Conservation (phyloP, 805 yeast species). For the Cyberlindnera americana region DNA sequence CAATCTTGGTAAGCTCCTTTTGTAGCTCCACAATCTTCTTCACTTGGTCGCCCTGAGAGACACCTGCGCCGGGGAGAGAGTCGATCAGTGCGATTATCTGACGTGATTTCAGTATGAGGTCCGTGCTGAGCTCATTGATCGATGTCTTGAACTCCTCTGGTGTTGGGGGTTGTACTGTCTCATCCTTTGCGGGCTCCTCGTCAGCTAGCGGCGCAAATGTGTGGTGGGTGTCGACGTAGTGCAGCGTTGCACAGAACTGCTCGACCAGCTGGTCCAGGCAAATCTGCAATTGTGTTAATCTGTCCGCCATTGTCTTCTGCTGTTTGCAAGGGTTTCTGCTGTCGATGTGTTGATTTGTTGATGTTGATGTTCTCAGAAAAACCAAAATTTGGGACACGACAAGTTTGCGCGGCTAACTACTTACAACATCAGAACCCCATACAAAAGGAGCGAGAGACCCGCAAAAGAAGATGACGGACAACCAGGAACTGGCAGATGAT, state of each 20-base stretch:
- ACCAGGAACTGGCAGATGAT: conserved; percentile 13
- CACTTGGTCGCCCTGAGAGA: conserved; percentile 71
- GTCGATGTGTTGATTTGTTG: background rate
- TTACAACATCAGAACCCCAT: background rate
- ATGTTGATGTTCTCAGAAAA: too few species aligned
- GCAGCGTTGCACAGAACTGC: conserved; percentile 73
- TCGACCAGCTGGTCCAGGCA: conserved; percentile 79
- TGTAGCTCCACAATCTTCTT: conserved; percentile 59
- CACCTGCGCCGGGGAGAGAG: conserved; percentile 90
- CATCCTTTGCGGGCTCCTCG: conserved; percentile 58
- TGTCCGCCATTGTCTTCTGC: conserved; percentile 59
- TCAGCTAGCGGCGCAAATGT: conserved; percentile 43
- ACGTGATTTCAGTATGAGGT: conserved; percentile 77
- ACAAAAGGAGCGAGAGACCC: background rate
- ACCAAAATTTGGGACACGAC: too few species aligned
- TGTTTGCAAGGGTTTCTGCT: background rate
- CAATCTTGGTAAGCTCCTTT: conserved; percentile 55
- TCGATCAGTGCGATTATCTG: conserved; percentile 85
- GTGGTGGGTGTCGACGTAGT: conserved; percentile 76
- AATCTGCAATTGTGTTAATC: conserved; percentile 84
- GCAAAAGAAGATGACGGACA: background rate
- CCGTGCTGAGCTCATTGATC: conserved; percentile 75
- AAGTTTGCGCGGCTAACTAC: too few species aligned
- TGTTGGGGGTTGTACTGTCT: conserved; percentile 47
- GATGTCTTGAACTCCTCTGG: conserved; percentile 42